These are phyloP conservation scores for Pseudodiploospora longispora DNA, from an alignment of 2,329 filamentous ascomycete species.

Conservation along the genomic window DNA sequence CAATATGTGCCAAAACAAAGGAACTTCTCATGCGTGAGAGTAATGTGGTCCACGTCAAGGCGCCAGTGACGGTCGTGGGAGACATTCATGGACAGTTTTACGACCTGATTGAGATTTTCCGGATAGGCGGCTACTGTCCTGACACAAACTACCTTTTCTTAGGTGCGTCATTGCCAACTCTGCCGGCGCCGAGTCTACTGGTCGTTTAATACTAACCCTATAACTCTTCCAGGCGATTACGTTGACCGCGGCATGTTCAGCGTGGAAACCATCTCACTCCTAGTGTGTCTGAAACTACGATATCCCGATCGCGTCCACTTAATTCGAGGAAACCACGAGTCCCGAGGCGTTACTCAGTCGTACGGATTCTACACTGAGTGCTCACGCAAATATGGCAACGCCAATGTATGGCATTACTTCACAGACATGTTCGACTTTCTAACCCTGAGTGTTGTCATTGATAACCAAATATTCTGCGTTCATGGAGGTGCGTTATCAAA, in stretches of 20 bases:
- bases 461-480: constrained; percentile 98
- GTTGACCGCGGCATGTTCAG: constrained; percentile 98
- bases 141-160: constrained; percentile 98
- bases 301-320: constrained; percentile 94
- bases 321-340: constrained; percentile 97
- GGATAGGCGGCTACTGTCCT: constrained; percentile 93
- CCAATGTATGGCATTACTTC: constrained; percentile 99
- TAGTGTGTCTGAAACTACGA: constrained; percentile 93
- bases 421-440: constrained; percentile 99
- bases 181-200: background rate
- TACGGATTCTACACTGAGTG: constrained; percentile 99
- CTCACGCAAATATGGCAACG: constrained; percentile 94
- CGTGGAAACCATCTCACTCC: constrained; percentile 95
- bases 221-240: constrained; percentile 66
- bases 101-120: constrained; percentile 98
- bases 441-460: constrained; percentile 93
- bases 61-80: constrained; percentile 93
- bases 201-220: background rate
- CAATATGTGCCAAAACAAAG: constrained; percentile 98
- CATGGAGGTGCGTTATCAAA: constrained; percentile 59
- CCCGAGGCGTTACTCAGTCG: constrained; percentile 92
- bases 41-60: constrained; percentile 95
- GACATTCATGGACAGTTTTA: constrained; percentile 99
- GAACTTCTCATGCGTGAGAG: constrained; percentile 99
- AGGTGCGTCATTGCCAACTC: constrained; percentile 42